Evolutionary conservation across 2,329 filamentous ascomycete species (phyloP), one percentile per base, ranked within the genome.

Genomic region (Ascochyta fabae): DNA sequence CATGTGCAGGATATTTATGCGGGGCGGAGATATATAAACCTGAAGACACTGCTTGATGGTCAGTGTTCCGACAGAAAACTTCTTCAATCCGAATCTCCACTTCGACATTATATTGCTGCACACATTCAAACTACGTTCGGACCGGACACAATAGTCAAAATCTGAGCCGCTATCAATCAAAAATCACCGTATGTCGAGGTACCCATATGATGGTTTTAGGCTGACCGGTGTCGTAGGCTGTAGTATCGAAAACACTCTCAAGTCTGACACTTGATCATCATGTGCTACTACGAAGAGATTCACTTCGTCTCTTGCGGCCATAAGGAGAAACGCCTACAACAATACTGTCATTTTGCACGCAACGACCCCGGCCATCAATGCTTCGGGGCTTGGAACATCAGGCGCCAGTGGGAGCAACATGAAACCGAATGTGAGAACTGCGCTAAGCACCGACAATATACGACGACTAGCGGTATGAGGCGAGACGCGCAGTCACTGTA

Each of bases 221-320:
- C 53, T 51, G 38, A 56, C 38, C 4, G 12, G 29, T 38, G 24
- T 3, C 26, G n/a, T 33, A 51, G 47, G 19, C 4, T 27, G 22
- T 26, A 56, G 53, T 33, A 43, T 19, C 16, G 5, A 7, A 2
- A 38, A 7, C n/a, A 15, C 10, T 15, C 26, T 13, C 16, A 33
- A 10, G 2, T 7, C 13, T 19, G 38, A 36, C 15, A 12, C 12
- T 6, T 22, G 8, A 12, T 33, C 34, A 42, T 40, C 4, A 90
- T 91, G 88, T 91, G 88, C 65, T 84, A 88, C 69, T 91, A 80
- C 73, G 88, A 92, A 70, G 84, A 87, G 60, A 88, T 89, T 63
- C 73, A 84, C 56, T 92, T 88, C 71, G 29, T 58, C 12, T 65
- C 68, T 22, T 93, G 89, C 77, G 80, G 80, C 27, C 88, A 91